A percentile compares a stretch with the other conserved stretches of the same genome.
These are phyloP conservation scores for Beauveria varroae DNA, from an alignment of 2,329 filamentous ascomycete genomes.

Conservation along the genomic window DNA sequence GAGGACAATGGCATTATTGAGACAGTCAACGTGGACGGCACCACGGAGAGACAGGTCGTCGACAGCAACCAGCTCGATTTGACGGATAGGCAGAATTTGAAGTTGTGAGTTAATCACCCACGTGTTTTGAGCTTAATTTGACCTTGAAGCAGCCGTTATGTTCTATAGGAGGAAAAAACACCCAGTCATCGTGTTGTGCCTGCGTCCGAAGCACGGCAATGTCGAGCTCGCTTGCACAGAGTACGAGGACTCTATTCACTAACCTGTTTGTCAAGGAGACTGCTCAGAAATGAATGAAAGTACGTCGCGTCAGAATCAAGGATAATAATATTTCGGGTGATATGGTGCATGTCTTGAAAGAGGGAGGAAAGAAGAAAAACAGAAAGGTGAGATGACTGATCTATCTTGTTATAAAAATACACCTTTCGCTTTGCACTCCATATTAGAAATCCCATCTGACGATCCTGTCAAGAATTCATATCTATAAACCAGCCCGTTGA, in stretches of 20 bases:
- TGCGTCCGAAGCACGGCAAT: slow-evolving; percentile 46
- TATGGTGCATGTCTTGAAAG: no score
- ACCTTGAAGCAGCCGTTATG: neutral
- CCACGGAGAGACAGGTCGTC: slow-evolving; percentile 2
- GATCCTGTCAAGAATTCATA: neutral
- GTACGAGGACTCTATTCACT: slow-evolving; percentile 41
- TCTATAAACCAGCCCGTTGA: neutral
- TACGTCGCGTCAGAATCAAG: no score
- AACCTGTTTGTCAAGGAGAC: neutral
- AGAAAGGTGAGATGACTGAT: no score
- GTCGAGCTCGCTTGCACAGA: slow-evolving; percentile 63
- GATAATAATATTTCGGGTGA: no score
- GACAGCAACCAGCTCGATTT: slow-evolving; percentile 13
- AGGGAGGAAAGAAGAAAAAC: no score
- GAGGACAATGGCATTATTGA: slow-evolving; percentile 8
- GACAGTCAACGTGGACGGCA: slow-evolving; percentile 10
- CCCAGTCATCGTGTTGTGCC: slow-evolving; percentile 26
- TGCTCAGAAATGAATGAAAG: no score
- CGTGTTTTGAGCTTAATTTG: neutral
- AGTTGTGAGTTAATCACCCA: slow-evolving; percentile 9
- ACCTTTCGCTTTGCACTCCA: no score
- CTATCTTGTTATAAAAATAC: no score
- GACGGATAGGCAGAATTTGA: slow-evolving; percentile 14
- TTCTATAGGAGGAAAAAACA: neutral
- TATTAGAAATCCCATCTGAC: no score